Evolutionary conservation across 345 rosid genomes (phyloP).

Genomic region (Laguncularia racemosa): DNA sequence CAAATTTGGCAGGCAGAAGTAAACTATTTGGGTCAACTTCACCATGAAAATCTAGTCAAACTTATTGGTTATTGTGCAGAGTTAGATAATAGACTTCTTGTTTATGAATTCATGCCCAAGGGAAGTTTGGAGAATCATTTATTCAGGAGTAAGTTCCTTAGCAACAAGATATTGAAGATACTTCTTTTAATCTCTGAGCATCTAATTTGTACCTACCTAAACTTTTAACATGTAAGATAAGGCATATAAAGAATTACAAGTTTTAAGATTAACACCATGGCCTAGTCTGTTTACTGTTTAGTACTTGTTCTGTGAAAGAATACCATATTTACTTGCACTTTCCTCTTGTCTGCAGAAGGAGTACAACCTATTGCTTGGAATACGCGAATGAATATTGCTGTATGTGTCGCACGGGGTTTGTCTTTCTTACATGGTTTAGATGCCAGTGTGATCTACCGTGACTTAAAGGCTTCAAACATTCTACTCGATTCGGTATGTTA

Average conservation of each 20-base stretch:
- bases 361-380: conserved; percentile 53
- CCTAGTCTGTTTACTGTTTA: neutral
- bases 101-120: conserved; percentile 78
- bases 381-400: conserved; percentile 40
- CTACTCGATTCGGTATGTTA: conserved; percentile 55
- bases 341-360: conserved; percentile 26
- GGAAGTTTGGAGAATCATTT: conserved; percentile 93
- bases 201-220: no score
- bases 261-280: neutral
- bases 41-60: conserved; percentile 76
- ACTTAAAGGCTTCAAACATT: conserved; percentile 64
- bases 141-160: conserved; percentile 56
- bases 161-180: no score
- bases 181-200: no score
- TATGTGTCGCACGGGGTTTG: conserved; percentile 49
- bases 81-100: conserved; percentile 56
- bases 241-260: no score
- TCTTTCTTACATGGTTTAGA: conserved; percentile 53
- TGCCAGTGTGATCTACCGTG: conserved; percentile 62
- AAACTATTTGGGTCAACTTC: conserved; percentile 69
- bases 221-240: no score
- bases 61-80: conserved; percentile 76
- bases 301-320: neutral
- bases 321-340: no score
- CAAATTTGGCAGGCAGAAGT: conserved; percentile 63